Conservation (phyloP, 2,329 filamentous ascomycete genomes). For the Ceratocystis destructans region DNA sequence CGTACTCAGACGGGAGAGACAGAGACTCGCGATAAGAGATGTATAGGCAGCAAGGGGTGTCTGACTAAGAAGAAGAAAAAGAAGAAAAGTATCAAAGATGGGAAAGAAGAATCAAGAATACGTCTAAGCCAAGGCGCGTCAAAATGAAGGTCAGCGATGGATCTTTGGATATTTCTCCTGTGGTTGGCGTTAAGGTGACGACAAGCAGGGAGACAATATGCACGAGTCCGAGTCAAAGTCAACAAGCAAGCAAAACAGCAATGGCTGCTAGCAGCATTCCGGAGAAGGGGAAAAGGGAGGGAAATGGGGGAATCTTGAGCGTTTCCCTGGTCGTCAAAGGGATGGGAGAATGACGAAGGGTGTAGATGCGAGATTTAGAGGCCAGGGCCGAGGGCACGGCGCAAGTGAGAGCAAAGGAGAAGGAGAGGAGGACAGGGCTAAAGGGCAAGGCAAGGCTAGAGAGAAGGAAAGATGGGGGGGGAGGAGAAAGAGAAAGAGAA, state of each 20-base stretch:
- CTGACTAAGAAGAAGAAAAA: no score
- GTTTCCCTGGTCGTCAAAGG: neutral
- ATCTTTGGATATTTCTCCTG: neutral
- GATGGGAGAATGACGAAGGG: neutral
- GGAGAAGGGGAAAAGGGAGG: conserved; percentile 2
- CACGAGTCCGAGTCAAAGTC: neutral
- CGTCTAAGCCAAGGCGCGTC: neutral
- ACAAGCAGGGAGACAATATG: neutral
- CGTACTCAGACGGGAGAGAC: neutral
- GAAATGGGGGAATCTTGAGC: neutral
- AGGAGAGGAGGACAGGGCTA: neutral
- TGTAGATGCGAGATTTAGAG: conserved; percentile 4
- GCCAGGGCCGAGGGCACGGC: neutral
- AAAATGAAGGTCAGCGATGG: neutral
- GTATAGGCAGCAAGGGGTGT: neutral
- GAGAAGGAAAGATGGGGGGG: neutral
- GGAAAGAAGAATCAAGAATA: no score
- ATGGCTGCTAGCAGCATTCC: conserved; percentile 7
- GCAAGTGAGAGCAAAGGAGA: neutral
- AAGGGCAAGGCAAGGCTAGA: neutral
- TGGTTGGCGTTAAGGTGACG: neutral
- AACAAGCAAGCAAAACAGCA: neutral
- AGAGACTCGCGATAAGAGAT: neutral
- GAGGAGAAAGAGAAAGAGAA: neutral
- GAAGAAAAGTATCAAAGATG: no score